phyloP scores from a whole-genome alignment of 805 yeast species.

The Wickerhamomyces xylosicus region DNA sequence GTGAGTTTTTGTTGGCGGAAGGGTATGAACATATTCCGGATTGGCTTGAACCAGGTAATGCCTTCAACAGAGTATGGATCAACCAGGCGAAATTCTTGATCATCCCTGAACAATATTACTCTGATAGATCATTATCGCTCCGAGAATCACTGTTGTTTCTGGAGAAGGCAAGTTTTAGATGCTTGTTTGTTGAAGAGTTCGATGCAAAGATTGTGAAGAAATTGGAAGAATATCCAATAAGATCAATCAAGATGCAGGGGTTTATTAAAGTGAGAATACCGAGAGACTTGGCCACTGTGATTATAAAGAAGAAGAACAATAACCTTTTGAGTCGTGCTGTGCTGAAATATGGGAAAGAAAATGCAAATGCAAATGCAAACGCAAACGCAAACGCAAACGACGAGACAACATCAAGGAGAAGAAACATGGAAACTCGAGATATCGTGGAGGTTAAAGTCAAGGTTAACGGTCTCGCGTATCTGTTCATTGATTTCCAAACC shows the following conservation, averaged over 20 bases:
- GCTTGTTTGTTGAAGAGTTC: conserved; percentile 17
- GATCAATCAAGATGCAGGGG: conserved; percentile 18
- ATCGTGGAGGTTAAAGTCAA: conserved; percentile 12
- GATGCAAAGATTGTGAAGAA: conserved; percentile 11
- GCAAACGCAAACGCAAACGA: too few relatives aligned
- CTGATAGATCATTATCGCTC: conserved; percentile 24
- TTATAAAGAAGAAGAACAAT: conserved; percentile 6
- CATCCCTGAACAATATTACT: conserved; percentile 29
- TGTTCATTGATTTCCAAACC: background rate
- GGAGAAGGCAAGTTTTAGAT: conserved; percentile 26
- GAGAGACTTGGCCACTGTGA: conserved; percentile 9
- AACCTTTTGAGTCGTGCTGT: background rate
- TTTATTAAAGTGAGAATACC: conserved; percentile 8
- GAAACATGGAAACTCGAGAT: background rate
- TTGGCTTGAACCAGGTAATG: conserved; percentile 35
- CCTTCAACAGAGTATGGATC: conserved; percentile 45
- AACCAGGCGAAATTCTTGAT: conserved; percentile 28
- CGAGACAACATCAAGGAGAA: too few relatives aligned
- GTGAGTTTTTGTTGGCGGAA: conserved; percentile 45
- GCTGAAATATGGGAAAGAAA: background rate
- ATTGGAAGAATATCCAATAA: conserved; percentile 19
- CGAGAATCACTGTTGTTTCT: conserved; percentile 32
- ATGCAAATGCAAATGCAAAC: too few relatives aligned
- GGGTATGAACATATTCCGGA: conserved; percentile 34
- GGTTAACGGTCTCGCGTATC: conserved; percentile 12